Conservation (phyloP, 306 rosid species). For the Glycine latifolia region DNA sequence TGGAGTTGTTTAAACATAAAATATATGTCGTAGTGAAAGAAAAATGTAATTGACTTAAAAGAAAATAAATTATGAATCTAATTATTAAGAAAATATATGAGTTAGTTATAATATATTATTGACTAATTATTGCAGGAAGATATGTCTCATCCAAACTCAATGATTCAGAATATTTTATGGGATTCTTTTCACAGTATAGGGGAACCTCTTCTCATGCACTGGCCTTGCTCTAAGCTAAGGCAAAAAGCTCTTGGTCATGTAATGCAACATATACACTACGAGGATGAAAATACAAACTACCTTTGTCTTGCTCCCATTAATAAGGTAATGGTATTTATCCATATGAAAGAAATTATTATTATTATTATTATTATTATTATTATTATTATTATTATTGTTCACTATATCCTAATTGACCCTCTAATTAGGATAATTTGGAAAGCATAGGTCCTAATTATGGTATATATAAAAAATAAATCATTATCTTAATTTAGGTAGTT, state of each 20-base stretch:
- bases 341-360: too few relatives aligned
- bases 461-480: too few relatives aligned
- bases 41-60: too few relatives aligned
- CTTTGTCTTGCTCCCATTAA: conserved; percentile 70
- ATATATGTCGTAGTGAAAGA: too few relatives aligned
- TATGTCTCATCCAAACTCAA: conserved; percentile 55
- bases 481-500: too few relatives aligned
- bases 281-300: conserved; percentile 69
- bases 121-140: conserved; percentile 63
- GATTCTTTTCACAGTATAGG: conserved; percentile 54
- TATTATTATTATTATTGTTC: too few relatives aligned
- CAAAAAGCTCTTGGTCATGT: conserved; percentile 60
- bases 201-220: conserved; percentile 65
- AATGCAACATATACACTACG: conserved; percentile 72
- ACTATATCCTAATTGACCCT: too few relatives aligned
- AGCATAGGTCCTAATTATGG: too few relatives aligned
- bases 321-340: conserved; percentile 50
- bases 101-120: not conserved
- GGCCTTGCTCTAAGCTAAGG: conserved; percentile 77
- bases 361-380: too few relatives aligned
- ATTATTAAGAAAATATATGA: too few relatives aligned
- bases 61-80: too few relatives aligned
- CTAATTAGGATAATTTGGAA: too few relatives aligned
- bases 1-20: not conserved
- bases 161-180: conserved; percentile 67